Evolutionary conservation across 2,329 filamentous ascomycete species (phyloP), one percentile per base, ranked within the genome.

Genomic region (Apiospora saccharicola): DNA sequence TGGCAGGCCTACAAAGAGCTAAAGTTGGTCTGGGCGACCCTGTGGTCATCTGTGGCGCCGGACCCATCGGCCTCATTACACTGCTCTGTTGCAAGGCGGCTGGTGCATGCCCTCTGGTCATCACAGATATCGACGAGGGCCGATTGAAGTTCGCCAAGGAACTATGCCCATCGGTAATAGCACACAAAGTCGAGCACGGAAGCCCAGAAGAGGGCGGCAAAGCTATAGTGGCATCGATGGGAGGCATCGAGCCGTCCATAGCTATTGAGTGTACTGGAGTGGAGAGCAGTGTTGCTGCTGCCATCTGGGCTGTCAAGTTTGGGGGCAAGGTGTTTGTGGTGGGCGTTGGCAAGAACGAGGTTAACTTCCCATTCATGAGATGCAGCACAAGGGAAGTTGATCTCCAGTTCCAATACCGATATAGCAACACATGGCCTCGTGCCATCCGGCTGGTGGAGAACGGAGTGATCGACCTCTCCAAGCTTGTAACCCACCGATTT

Each of bases 271-370:
- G 96, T 86, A 98, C 96, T 0, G 96, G 96, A 69, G 94, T 98
- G 22, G 95, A 98, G 86, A 94, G 91, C 84, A 95, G 92, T 82
- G 93, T 98, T 79, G 90, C 91, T 7, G 88, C 93, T 41, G 94
- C 95, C 70, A 96, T 98, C 81, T 96, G 95, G 89, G 92, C 94
- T 13, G 90, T 93, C 81, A 97, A 96, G 85, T 98, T 98, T 79
- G 96, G 96, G 76, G 96, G 96, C 78, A 98, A 97, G 84, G 96
- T 98, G 71, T 98, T 98, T 80, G 93, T 98, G 75, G 97, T 98
- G 76, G 96, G 96, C 53, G 95, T 98, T 3, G 96, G 96, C 76
- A 96, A 93, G 88, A 95, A 96, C 82, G 94, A 98, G 86, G 96
- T 98, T 86, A 94, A 90, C 83, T 93, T 98, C 75, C 96, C 96